Evolutionary conservation across 805 yeast genomes (phyloP).

Genomic region (Metschnikowia shivogae): DNA sequence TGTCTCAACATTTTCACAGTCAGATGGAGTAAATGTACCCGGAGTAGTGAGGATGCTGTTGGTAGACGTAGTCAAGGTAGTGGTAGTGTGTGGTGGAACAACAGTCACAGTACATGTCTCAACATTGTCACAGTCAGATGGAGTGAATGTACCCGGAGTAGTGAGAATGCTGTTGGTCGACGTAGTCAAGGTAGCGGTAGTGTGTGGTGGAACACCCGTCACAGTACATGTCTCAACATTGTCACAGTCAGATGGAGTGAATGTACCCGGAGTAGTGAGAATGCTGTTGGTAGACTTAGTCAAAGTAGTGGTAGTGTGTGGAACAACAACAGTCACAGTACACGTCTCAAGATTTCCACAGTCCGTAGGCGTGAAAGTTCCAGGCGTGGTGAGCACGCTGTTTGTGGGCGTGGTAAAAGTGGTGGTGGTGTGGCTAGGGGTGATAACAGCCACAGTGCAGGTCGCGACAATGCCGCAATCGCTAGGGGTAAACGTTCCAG

Average conservation of each 20-base stretch:
- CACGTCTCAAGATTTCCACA: slow-evolving; percentile 19
- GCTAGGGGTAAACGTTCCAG: slow-evolving; percentile 10
- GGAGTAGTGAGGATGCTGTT: background rate
- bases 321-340: slow-evolving; percentile 15
- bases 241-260: slow-evolving; percentile 2
- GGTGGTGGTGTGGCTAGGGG: slow-evolving; percentile 1
- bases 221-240: slow-evolving; percentile 1
- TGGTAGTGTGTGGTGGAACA: slow-evolving; percentile 4
- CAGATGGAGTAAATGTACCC: background rate
- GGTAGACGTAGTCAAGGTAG: background rate
- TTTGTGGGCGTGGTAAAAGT: background rate
- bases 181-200: background rate
- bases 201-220: background rate
- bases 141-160: background rate
- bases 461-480: background rate
- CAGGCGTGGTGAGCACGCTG: background rate
- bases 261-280: slow-evolving; percentile 13
- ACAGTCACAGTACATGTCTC: slow-evolving; percentile 20
- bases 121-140: slow-evolving; percentile 12
- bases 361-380: background rate
- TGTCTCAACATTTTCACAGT: slow-evolving; percentile 17
- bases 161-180: background rate
- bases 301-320: slow-evolving; percentile 1
- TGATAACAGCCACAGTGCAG: slow-evolving; percentile 2
- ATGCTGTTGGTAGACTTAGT: background rate